Conservation (phyloP, 768 basidiomycete genomes). For the Rhodotorula babjevae region DNA sequence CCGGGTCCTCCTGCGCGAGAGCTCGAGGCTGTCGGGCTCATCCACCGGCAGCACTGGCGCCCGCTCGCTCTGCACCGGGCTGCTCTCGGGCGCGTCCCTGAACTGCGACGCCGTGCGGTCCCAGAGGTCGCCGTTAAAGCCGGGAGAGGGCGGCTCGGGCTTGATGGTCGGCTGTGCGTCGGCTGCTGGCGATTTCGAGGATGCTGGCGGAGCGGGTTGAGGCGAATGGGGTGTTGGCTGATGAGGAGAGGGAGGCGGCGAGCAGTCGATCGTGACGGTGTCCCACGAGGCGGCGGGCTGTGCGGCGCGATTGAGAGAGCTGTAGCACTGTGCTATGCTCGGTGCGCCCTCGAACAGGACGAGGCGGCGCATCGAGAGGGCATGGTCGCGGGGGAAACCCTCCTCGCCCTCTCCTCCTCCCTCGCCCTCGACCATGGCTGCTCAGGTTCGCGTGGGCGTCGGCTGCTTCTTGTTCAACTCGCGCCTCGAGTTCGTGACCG, state of each 20-base stretch:
- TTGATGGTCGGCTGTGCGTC: neutral
- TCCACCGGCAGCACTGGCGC: neutral
- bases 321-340: neutral
- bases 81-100: neutral
- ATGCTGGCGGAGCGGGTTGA: neutral
- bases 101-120: neutral
- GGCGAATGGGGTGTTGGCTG: neutral
- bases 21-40: neutral
- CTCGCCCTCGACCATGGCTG: neutral
- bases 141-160: neutral
- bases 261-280: neutral
- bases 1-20: neutral
- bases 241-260: neutral
- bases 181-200: neutral
- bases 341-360: constrained; percentile 26
- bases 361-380: neutral
- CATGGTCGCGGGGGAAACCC: neutral
- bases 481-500: constrained; percentile 10
- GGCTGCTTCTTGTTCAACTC: constrained; percentile 21
- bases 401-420: neutral
- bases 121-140: neutral
- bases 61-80: too few species aligned
- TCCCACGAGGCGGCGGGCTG: neutral
- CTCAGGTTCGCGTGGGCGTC: constrained; percentile 16
- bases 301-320: neutral